Percentiles rank a stretch among this genome's conserved stretches.
Evolutionary conservation across 345 rosid species (phyloP).

Genomic region (Mercurialis annua): DNA sequence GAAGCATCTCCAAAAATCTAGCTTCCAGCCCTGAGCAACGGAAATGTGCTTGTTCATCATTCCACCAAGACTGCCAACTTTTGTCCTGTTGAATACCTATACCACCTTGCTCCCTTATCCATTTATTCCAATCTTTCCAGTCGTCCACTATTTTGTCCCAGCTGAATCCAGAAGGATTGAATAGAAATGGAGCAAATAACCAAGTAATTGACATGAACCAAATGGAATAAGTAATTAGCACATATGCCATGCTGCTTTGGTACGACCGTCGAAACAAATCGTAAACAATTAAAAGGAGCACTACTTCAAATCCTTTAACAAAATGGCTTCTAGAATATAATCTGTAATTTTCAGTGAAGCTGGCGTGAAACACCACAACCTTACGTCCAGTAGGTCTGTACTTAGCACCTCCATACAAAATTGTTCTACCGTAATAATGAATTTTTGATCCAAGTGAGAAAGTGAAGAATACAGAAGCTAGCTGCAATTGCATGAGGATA

Average conservation of each 20-base stretch:
- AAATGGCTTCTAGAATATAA: conserved; percentile 93
- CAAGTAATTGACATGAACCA: conserved; percentile 98
- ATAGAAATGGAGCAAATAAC: conserved; percentile 91
- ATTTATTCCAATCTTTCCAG: conserved; percentile 98
- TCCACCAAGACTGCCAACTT: conserved; percentile 99
- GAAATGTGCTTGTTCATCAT: conserved; percentile 82
- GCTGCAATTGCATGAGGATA: conserved; percentile 92
- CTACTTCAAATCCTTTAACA: conserved; percentile 84
- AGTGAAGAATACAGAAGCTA: conserved; percentile 94
- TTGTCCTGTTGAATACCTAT: conserved; percentile 90
- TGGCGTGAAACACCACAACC: conserved; percentile 88
- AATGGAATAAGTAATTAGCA: conserved; percentile 73
- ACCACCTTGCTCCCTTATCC: conserved; percentile 95
- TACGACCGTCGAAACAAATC: conserved; percentile 80
- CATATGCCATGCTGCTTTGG: conserved; percentile 83
- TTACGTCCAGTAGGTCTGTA: conserved; percentile 95
- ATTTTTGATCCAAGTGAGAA: conserved; percentile 92
- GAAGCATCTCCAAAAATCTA: conserved; percentile 65
- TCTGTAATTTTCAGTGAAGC: conserved; percentile 87
- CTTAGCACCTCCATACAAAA: conserved; percentile 87
- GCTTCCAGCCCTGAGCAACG: conserved; percentile 69
- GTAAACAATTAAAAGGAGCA: conserved; percentile 71
- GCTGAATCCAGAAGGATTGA: conserved; percentile 85
- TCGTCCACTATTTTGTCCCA: conserved; percentile 92
- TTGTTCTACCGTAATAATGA: conserved; percentile 86